Evolutionary conservation across 768 basidiomycete species (phyloP), one percentile per base, ranked within the genome.

Genomic region (Suillus placidus): DNA sequence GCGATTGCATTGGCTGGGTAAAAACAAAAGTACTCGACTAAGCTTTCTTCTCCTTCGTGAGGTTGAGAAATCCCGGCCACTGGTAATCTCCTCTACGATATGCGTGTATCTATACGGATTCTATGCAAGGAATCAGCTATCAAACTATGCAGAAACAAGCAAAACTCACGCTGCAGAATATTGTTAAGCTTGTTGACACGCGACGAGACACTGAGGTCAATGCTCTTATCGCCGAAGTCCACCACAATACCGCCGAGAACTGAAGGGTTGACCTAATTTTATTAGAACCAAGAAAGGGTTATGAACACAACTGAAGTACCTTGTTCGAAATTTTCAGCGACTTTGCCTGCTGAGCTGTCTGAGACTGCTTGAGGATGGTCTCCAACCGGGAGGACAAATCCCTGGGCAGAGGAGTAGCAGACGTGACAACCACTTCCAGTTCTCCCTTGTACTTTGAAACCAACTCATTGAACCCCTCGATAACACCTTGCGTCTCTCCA

Each of bases 201-300:
- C 40, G 94, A 94, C 58, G 89, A 90, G 64, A 97, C 95, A 71
- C 94, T 96, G 66, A 99, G 86, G 81, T 99, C 97, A 72, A 99
- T 92, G 62, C 94, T 95, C 84, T 97, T 97, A 84, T 98, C 97
- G 68, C 95, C 97, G 74, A 99, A 95, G 81, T 99, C 97, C 58
- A 99, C 90, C 67, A 98, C 85, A 66, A 99, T 78, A 60, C 97
- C 97, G 65, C 97, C 97, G 68, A 99, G 80, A 64, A 98, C 82
- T n/a, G 87, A 81, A 52, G 95, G 89, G 83, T 98, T 95, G 74
- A 98, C 92, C 95, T 97, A 66, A 37, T 52, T 62, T 65, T 38
- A 61, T 60, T 70, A 62, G 68, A 49, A 2, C n/a, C 62, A 49
- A 40, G 14, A 20, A 35, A 18, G 60, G 10, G 32, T 4, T 23